Evolutionary conservation across 495 filamentous ascomycete species (phyloP), one percentile per base, ranked within the genome.

Genomic region (Neurospora sp.): DNA sequence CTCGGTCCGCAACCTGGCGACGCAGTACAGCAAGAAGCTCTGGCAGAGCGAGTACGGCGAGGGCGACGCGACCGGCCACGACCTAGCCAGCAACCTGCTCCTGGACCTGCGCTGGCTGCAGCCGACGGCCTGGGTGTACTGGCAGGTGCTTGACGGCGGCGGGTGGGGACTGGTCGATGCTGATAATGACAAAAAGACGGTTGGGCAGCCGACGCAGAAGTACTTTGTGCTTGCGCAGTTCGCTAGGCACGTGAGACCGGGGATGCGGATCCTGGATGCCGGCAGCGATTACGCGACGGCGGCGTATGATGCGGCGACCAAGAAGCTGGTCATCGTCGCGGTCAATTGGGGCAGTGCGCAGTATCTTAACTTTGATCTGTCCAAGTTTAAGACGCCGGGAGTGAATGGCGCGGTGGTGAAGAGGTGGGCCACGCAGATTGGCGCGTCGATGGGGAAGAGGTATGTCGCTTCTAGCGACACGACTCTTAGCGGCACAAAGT

Each of bases 11-110:
- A 70, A 54, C 11, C 71, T 79, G 13, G 79, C 74, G 7, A 42
- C 43, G 4, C 39, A 31, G 5, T 72, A 77, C 0, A 73, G 77
- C 45, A 81, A 83, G 71, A 80, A 74, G 71, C 73, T 83, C 10
- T 83, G 82, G 81, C 80, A 83, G 43, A 83, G 80, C 72, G 82
- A 83, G 74, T 83, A 83, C 72, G 82, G 82, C 31, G 82, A 83
- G 69, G 73, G 70, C 34, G 82, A 83, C 66, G 79, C 79, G 5
- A 80, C 79, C 5, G 80, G 82, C 38, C 15, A 74, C 40, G 62
- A 71, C 11, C 74, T 83, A 24, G 79, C 73, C 34, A 78, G 74
- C 36, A 83, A 83, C 62, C 71, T 83, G 45, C 70, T 83, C 38
- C 74, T 83, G 19, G 82, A 83, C 70, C 72, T 83, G 43, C 73